Percentiles rank a stretch among this genome's conserved stretches.
phyloP scores from a whole-genome alignment of 352 stramenopile species.

The Globisporangium sylvaticum region DNA sequence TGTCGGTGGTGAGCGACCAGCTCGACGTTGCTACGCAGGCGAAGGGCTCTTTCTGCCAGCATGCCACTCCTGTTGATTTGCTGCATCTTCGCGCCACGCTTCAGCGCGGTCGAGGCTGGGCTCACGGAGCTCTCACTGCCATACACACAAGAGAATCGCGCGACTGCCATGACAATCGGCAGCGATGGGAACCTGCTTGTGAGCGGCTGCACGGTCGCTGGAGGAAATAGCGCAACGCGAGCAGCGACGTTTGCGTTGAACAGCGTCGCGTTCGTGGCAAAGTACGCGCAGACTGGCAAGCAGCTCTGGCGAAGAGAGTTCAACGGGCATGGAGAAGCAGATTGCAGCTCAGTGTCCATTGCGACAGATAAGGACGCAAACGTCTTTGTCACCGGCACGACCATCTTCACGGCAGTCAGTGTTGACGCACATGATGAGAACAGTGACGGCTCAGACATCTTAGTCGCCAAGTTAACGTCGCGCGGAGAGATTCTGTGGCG shows the following conservation, averaged over 20 bases:
- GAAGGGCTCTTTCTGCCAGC: not conserved
- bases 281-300: slow-evolving; percentile 12
- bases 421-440: not conserved
- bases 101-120: not conserved
- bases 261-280: slow-evolving; percentile 9
- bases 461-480: slow-evolving; percentile 4
- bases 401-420: not conserved
- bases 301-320: slow-evolving; percentile 9
- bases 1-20: not conserved
- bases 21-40: not conserved
- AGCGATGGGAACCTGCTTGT: not conserved
- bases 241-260: not conserved
- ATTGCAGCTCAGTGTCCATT: slow-evolving; percentile 5
- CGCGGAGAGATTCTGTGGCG: not conserved
- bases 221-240: not conserved
- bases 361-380: slow-evolving; percentile 1
- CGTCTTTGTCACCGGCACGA: slow-evolving; percentile 7
- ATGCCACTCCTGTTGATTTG: not conserved
- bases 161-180: not conserved
- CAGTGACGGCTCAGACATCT: not conserved
- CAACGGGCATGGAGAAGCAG: not conserved
- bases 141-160: not conserved
- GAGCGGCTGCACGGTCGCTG: not conserved
- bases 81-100: not conserved
- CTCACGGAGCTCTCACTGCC: slow-evolving; percentile 3